A percentile compares a stretch with the other conserved stretches of the same genome.
These are phyloP conservation scores for Calocybe gangraenosa DNA, from an alignment of 768 basidiomycete genomes.

Conservation along the genomic window DNA sequence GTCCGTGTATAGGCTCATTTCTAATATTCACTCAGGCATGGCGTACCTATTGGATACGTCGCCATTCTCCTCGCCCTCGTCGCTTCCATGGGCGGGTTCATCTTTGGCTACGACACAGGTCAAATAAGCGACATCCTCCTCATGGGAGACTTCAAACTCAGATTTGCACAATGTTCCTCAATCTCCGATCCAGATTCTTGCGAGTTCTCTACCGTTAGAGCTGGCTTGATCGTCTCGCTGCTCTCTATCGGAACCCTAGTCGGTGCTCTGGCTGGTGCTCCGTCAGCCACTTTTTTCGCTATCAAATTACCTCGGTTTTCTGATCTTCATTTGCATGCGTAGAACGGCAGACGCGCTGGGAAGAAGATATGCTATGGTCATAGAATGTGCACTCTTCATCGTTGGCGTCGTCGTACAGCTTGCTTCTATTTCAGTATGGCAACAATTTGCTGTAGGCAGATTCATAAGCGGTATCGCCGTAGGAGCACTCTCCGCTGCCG, in stretches of 20 bases:
- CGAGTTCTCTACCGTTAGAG: constrained; percentile 49
- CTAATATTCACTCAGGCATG: constrained; percentile 33
- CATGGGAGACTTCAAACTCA: constrained; percentile 63
- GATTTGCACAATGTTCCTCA: constrained; percentile 53
- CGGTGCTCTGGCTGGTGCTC: constrained; percentile 59
- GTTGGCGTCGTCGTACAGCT: constrained; percentile 63
- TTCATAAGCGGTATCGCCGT: constrained; percentile 65
- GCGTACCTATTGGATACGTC: constrained; percentile 57
- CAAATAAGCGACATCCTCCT: constrained; percentile 76
- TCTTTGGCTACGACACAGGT: constrained; percentile 69
- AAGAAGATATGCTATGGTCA: constrained; percentile 60
- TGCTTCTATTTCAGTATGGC: constrained; percentile 47
- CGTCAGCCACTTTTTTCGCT: constrained; percentile 32
- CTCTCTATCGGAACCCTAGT: constrained; percentile 67
- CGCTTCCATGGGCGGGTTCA: constrained; percentile 70
- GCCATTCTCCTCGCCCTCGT: constrained; percentile 64
- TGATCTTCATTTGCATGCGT: constrained; percentile 2
- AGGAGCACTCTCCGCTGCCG: constrained; percentile 62
- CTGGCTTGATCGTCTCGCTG: constrained; percentile 66
- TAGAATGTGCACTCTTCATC: constrained; percentile 53
- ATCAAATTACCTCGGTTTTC: background rate
- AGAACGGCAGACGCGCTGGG: constrained; percentile 65
- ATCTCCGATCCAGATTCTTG: constrained; percentile 39
- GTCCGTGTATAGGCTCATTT: background rate
- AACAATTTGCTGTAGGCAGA: constrained; percentile 64